Conservation (phyloP, 1,284 basidiomycete species). For the Apiotrichum laibachii region DNA sequence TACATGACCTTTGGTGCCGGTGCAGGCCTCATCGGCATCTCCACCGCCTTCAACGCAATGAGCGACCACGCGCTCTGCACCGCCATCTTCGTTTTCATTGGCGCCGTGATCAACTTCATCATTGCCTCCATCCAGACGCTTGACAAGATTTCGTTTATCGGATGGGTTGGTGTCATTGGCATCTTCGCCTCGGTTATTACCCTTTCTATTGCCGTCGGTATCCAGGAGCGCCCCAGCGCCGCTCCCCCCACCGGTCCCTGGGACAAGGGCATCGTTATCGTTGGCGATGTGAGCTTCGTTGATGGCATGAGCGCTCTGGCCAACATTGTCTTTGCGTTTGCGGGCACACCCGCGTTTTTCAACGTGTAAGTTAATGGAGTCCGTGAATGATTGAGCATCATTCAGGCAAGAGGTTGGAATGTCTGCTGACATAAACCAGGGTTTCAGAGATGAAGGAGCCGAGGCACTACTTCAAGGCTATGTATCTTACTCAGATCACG, state of each 20-base stretch:
- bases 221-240: slow-evolving; percentile 41
- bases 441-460: slow-evolving; percentile 33
- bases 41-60: slow-evolving; percentile 39
- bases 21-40: no score
- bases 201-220: slow-evolving; percentile 43
- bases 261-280: slow-evolving; percentile 30
- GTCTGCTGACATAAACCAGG: no score
- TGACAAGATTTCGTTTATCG: slow-evolving; percentile 37
- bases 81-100: slow-evolving; percentile 34
- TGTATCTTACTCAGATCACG: slow-evolving; percentile 21
- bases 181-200: slow-evolving; percentile 33
- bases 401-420: no score
- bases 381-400: no score
- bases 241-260: slow-evolving; percentile 39
- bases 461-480: slow-evolving; percentile 23
- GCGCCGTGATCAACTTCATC: slow-evolving; percentile 30
- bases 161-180: slow-evolving; percentile 39
- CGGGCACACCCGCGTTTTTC: slow-evolving; percentile 20
- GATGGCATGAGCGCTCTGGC: slow-evolving; percentile 27
- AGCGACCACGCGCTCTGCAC: slow-evolving; percentile 39
- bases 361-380: no score
- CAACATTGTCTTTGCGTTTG: slow-evolving; percentile 16
- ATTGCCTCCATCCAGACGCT: slow-evolving; percentile 38
- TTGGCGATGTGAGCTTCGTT: slow-evolving; percentile 29
- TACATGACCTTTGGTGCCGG: no score